phyloP scores from a whole-genome alignment of 2,329 filamentous ascomycete genomes.

The Curvularia sp. region DNA sequence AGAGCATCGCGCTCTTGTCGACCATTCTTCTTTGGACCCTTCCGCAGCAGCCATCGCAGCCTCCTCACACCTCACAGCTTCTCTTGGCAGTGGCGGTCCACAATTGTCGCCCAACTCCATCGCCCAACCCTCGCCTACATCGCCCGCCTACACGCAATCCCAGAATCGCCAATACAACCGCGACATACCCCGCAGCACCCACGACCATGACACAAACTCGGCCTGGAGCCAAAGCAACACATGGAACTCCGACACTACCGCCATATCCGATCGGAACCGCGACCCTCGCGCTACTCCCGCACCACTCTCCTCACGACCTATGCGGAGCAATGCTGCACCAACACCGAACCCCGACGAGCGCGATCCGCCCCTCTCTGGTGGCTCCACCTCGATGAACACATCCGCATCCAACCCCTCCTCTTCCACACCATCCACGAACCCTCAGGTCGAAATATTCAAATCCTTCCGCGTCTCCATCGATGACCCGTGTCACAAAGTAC shows the following conservation, averaged over 20 bases:
- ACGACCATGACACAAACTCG: conserved; percentile 43
- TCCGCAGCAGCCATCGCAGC: conserved; percentile 60
- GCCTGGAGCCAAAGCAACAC: conserved; percentile 40
- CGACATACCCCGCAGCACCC: conserved; percentile 40
- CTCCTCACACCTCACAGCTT: conserved; percentile 59
- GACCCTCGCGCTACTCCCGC: conserved; percentile 44
- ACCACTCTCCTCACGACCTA: conserved; percentile 38
- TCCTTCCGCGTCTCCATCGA: conserved; percentile 98
- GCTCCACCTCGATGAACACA: conserved; percentile 37
- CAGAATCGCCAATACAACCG: conserved; percentile 41
- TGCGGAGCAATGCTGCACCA: conserved; percentile 40
- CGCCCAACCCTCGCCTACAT: conserved; percentile 58
- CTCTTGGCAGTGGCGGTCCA: conserved; percentile 50
- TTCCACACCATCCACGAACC: conserved; percentile 49
- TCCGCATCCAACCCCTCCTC: conserved; percentile 30
- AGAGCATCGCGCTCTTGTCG: conserved; percentile 52
- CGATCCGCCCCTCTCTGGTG: conserved; percentile 48
- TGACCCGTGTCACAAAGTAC: conserved; percentile 95
- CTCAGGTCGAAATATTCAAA: conserved; percentile 93
- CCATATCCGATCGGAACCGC: conserved; percentile 39
- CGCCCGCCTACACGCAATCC: conserved; percentile 55
- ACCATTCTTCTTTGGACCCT: conserved; percentile 55
- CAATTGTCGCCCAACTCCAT: conserved; percentile 53
- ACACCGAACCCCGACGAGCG: conserved; percentile 44
- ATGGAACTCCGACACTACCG: conserved; percentile 41